Percentiles rank a stretch among this genome's conserved stretches.
These are phyloP conservation scores for Teratosphaeria viscida DNA, from an alignment of 2,329 filamentous ascomycete species.

Conservation along the genomic window DNA sequence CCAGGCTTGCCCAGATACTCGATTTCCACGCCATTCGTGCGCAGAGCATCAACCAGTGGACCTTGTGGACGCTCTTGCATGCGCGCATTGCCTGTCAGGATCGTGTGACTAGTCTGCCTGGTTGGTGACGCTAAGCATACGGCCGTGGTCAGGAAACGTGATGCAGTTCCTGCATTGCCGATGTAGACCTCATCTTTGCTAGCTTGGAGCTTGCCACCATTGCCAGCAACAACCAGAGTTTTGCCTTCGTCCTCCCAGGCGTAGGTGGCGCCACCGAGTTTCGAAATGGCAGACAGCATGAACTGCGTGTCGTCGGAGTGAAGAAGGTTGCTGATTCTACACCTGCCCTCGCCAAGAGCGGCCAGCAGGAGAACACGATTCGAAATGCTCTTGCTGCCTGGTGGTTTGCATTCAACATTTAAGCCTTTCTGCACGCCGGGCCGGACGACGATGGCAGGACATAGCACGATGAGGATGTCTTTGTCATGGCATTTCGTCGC, in stretches of 20 bases:
- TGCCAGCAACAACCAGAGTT: constrained; percentile 77
- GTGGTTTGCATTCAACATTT: constrained; percentile 69
- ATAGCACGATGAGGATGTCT: constrained; percentile 73
- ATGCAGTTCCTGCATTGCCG: constrained; percentile 92
- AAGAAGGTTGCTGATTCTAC: constrained; percentile 80
- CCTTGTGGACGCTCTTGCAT: constrained; percentile 97
- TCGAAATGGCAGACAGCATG: constrained; percentile 86
- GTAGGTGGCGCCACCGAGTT: constrained; percentile 77
- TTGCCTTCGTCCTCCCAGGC: constrained; percentile 93
- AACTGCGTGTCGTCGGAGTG: constrained; percentile 96
- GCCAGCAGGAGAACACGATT: constrained; percentile 92
- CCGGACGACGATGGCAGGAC: constrained; percentile 62
- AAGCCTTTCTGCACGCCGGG: constrained; percentile 59
- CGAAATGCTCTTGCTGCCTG: constrained; percentile 95
- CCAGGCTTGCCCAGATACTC: constrained; percentile 75
- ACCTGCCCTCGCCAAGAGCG: constrained; percentile 75
- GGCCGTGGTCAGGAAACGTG: constrained; percentile 87
- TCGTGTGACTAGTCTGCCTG: constrained; percentile 51
- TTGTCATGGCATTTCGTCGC: constrained; percentile 83
- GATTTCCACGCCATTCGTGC: constrained; percentile 75
- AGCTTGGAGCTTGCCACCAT: constrained; percentile 73
- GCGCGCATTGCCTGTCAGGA: constrained; percentile 84
- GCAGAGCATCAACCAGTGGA: constrained; percentile 80
- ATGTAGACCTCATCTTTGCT: constrained; percentile 73
- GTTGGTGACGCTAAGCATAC: constrained; percentile 68